Percentiles rank a stretch among this genome's conserved stretches.
phyloP scores from a whole-genome alignment of 352 stramenopile genomes.

The Phytophthora citrophthora region DNA sequence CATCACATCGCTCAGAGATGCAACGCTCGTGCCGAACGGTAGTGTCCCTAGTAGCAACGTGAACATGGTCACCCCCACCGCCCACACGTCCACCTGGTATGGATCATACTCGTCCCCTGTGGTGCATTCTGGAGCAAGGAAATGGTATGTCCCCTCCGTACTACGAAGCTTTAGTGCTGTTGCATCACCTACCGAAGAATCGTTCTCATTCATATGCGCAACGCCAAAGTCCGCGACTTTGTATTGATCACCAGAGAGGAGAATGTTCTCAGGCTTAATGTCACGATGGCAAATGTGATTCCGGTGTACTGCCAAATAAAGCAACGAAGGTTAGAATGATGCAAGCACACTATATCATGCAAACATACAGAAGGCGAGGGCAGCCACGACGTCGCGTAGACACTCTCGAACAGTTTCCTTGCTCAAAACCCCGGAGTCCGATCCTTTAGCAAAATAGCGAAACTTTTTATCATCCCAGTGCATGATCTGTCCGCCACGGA shows the following conservation, averaged over 20 bases:
- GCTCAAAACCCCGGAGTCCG: slow-evolving; percentile 30
- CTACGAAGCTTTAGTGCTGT: slow-evolving; percentile 50
- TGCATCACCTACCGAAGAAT: slow-evolving; percentile 23
- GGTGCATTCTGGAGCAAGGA: slow-evolving; percentile 84
- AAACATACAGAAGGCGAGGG: slow-evolving; percentile 75
- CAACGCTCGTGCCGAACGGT: slow-evolving; percentile 69
- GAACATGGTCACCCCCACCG: slow-evolving; percentile 82
- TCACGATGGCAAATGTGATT: slow-evolving; percentile 89
- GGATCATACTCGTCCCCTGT: slow-evolving; percentile 78
- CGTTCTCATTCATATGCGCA: slow-evolving; percentile 62
- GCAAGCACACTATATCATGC: too few relatives aligned
- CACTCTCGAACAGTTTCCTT: slow-evolving; percentile 60
- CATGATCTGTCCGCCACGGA: slow-evolving; percentile 85
- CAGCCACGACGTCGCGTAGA: slow-evolving; percentile 77
- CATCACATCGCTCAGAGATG: slow-evolving; percentile 72
- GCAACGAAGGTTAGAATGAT: background rate
- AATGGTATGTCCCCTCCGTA: slow-evolving; percentile 90
- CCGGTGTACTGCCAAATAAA: slow-evolving; percentile 55
- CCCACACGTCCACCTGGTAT: slow-evolving; percentile 86
- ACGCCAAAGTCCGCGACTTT: slow-evolving; percentile 88
- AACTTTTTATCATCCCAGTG: slow-evolving; percentile 81
- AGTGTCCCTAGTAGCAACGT: slow-evolving; percentile 68
- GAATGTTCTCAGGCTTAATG: slow-evolving; percentile 84
- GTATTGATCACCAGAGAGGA: slow-evolving; percentile 63
- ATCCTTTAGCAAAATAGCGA: slow-evolving; percentile 46